Evolutionary conservation across 2,329 filamentous ascomycete species (phyloP), one percentile per base, ranked within the genome.

Genomic region (Colletotrichum viniferum): DNA sequence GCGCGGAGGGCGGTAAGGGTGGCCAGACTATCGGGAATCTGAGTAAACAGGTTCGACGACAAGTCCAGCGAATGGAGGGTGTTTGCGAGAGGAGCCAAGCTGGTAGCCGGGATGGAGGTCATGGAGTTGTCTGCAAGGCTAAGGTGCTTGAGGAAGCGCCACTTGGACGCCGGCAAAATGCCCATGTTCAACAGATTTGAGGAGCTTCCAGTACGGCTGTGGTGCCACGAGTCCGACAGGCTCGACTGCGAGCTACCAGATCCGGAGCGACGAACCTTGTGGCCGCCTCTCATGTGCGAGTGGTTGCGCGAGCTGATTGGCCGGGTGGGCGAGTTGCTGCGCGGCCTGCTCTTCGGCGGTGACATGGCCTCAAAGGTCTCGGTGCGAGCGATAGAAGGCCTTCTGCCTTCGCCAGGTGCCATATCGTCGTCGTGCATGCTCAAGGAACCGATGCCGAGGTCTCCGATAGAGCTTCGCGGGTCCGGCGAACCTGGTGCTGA

Each of bases 211-310:
- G 85, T 93, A 58, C 85, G 85, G 64, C 83, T 81, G 67, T 92
- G 88, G 76, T 91, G 87, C 91, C 91, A 90, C 6, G 90, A 91
- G 76, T 93, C 92, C 3, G 92, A 93, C 66, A 93, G 85, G 81
- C 92, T 93, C 2, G 96, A 98, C 80, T 97, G 94, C 2, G 96
- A 98, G 84, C 97, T 98, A 63, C 95, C 96, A 34, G 97, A 98
- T 16, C 94, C 94, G 4, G 96, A 98, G 72, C 97, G 92, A 78
- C 94, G 93, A 76, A 97, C 92, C 78, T 96, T 96, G 79, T 95
- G 90, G 2, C 91, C 90, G 30, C 90, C 91, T 70, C 95, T 92
- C 64, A 89, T 87, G 78, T 95, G 92, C 4, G 93, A 92, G 48
- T 90, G 89, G 78, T 94, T 95, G 76, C 95, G 92, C 14, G 95